phyloP scores from a whole-genome alignment of 305 asterid genomes.

The Nicotiana rustica region DNA sequence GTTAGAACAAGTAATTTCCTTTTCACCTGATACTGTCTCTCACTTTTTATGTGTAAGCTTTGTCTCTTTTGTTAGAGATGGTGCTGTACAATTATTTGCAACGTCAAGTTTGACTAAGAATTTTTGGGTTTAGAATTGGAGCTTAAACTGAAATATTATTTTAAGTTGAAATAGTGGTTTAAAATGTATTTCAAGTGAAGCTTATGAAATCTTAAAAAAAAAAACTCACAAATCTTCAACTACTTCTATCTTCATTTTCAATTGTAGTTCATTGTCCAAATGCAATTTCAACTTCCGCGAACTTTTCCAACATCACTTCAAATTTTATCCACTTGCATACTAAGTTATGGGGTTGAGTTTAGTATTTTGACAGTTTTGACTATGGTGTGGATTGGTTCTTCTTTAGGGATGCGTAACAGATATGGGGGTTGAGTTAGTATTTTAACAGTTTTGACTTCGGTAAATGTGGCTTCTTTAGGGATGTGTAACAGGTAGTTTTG shows the following conservation, averaged over 20 bases:
- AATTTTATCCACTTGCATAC: background rate
- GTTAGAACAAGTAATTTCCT: background rate
- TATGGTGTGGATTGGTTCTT: background rate
- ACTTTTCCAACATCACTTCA: background rate
- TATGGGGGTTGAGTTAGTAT: conserved; percentile 6
- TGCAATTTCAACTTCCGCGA: background rate
- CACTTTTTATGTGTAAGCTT: background rate
- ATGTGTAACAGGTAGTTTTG: background rate
- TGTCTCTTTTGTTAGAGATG: background rate
- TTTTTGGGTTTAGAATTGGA: background rate
- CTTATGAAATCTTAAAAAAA: background rate
- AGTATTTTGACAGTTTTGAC: background rate
- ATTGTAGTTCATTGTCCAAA: background rate
- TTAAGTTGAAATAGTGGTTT: background rate
- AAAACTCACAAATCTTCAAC: background rate
- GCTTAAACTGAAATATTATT: background rate
- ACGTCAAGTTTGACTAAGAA: background rate
- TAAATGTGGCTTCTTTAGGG: conserved; percentile 21
- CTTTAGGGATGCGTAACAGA: background rate
- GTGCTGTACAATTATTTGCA: background rate
- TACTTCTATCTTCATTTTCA: background rate
- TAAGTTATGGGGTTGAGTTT: conserved; percentile 6
- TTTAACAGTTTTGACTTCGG: background rate
- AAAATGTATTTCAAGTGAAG: background rate
- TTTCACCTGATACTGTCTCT: background rate